Conservation (phyloP, 2,329 filamentous ascomycete species). For the Penicillium hesseltinei region DNA sequence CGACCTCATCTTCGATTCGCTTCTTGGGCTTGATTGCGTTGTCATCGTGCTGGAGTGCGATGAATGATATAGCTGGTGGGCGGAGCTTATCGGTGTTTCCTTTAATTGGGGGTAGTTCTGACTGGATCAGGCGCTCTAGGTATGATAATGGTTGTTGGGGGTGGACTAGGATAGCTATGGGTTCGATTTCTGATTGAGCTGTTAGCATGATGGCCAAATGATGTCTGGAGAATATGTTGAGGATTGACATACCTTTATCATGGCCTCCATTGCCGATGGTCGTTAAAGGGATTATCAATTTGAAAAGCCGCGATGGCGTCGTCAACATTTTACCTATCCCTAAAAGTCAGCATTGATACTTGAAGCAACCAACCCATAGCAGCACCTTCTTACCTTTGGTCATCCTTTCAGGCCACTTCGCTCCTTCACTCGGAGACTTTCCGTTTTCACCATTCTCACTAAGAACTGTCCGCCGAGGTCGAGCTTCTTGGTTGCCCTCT, state of each 20-base stretch:
- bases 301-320: constrained; percentile 75
- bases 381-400: constrained; percentile 55
- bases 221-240: neutral
- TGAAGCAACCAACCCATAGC: neutral
- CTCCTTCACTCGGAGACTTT: neutral
- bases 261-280: constrained; percentile 59
- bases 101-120: constrained; percentile 71
- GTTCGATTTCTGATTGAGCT: constrained; percentile 61
- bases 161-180: constrained; percentile 79
- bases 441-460: constrained; percentile 28
- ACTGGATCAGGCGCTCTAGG: constrained; percentile 82
- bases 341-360: constrained; percentile 3
- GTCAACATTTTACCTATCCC: constrained; percentile 70
- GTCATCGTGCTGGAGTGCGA: constrained; percentile 71
- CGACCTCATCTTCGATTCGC: constrained; percentile 33
- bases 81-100: constrained; percentile 63
- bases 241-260: constrained; percentile 48
- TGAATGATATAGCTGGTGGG: constrained; percentile 72
- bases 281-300: constrained; percentile 73
- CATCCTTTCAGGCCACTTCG: constrained; percentile 48
- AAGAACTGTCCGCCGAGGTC: constrained; percentile 29
- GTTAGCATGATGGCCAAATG: constrained; percentile 4
- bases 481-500: constrained; percentile 21
- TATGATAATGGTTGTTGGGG: constrained; percentile 90
- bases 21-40: constrained; percentile 50